Evolutionary conservation across 148 eudicot species (phyloP).

Genomic region (Drosera capensis): DNA sequence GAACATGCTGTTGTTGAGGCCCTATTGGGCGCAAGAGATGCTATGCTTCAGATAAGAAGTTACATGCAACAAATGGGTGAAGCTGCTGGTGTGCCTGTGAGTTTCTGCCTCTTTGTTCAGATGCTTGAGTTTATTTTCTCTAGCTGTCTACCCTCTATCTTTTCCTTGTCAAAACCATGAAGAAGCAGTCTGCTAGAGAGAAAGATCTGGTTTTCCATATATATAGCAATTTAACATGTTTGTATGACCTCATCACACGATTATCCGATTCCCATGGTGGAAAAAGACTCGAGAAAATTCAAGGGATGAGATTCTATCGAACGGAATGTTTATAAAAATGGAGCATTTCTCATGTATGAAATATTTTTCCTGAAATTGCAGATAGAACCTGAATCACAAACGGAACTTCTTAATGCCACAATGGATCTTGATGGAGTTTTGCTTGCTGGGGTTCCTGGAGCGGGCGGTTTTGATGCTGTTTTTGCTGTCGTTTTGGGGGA

Average conservation of each 20-base stretch:
- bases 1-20: too few relatives aligned
- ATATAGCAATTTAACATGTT: too few relatives aligned
- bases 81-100: slow-evolving; percentile 86
- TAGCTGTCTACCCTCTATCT: not conserved
- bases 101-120: slow-evolving; percentile 8
- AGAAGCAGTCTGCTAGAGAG: not conserved
- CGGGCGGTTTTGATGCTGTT: slow-evolving; percentile 92
- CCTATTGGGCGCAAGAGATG: slow-evolving; percentile 61
- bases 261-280: too few relatives aligned
- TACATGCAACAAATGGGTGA: slow-evolving; percentile 90
- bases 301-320: not conserved
- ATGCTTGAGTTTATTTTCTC: not conserved
- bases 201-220: too few relatives aligned
- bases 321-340: not conserved
- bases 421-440: slow-evolving; percentile 83
- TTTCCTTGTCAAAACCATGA: not conserved
- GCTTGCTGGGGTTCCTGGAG: slow-evolving; percentile 96
- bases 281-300: not conserved
- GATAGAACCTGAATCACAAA: slow-evolving; percentile 94
- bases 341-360: not conserved
- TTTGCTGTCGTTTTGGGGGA: slow-evolving; percentile 67
- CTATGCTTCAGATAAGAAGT: slow-evolving; percentile 74
- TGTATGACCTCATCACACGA: too few relatives aligned
- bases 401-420: slow-evolving; percentile 62
- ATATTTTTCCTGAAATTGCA: slow-evolving; percentile 14